phyloP scores from a whole-genome alignment of 352 stramenopile genomes.

The Phytopythium cucurbitacearum region DNA sequence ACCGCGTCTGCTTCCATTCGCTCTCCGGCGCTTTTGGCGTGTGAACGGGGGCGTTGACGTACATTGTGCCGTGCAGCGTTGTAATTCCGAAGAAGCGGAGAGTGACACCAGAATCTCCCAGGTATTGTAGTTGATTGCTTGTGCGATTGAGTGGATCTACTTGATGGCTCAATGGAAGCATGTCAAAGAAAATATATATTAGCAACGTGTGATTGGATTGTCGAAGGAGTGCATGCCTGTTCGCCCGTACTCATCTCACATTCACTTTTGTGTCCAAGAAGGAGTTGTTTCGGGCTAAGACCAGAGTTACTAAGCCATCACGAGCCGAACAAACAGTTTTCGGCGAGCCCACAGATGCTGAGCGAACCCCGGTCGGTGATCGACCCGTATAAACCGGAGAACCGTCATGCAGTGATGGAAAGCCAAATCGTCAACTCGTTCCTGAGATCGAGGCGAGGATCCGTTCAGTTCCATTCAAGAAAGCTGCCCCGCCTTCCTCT shows the following conservation, averaged over 20 bases:
- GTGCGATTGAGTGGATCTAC: no score
- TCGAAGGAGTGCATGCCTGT: no score
- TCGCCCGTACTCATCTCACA: no score
- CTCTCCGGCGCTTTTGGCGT: neutral
- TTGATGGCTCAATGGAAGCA: no score
- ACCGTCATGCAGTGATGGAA: slow-evolving; percentile 42
- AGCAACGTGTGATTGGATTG: no score
- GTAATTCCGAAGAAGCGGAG: slow-evolving; percentile 2
- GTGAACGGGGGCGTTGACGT: neutral
- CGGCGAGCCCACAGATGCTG: no score
- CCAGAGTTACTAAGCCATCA: no score
- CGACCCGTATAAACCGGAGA: slow-evolving; percentile 53
- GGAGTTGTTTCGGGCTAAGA: no score
- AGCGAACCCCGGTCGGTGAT: slow-evolving; percentile 9
- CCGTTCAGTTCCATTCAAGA: slow-evolving; percentile 47
- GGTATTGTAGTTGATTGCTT: slow-evolving; percentile 2
- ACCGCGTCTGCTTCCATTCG: neutral
- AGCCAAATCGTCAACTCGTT: slow-evolving; percentile 35
- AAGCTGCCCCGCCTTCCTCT: slow-evolving; percentile 48
- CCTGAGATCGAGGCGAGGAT: slow-evolving; percentile 29
- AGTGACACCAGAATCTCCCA: slow-evolving; percentile 5
- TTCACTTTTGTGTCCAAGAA: no score
- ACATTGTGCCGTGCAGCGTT: slow-evolving; percentile 5
- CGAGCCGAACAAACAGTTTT: no score
- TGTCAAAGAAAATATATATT: no score